Base-by-base conservation (phyloP, 1,284 basidiomycete genomes). In the Ustilago tritici region DNA sequence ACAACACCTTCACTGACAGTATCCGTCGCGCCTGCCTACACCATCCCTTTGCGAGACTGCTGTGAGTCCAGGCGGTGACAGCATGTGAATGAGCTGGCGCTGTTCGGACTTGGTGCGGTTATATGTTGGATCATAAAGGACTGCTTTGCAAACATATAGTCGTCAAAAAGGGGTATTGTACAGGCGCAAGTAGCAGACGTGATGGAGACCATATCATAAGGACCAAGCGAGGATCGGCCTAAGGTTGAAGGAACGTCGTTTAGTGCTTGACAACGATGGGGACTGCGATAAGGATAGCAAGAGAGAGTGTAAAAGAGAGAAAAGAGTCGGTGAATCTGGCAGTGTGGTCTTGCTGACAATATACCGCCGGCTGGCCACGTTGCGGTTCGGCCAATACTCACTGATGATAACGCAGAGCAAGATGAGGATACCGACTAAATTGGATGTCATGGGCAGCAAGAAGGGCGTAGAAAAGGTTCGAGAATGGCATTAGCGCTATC, bases 341-440 rank as follows among this genome's bases (percentile, higher is more conserved):
- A 3, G 41, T 23, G 43, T 34, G 28, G 23, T 28, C 23, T 28
- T 28, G 23, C 23, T 40, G 38, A 40, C 11, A 40, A 40, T 10
- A 40, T 28, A 28, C 23, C 38, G 38, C 38, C 10, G 38, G 38
- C 38, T 40, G 38, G n/a, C 38, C 10, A 14, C 31, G 19, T 40
- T 19, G 23, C 23, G 14, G 11, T 15, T 19, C 4, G 7, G n/a
- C 5, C 7, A 28, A 40, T 43, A 82, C 82, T 79, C 56, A 84
- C 81, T 82, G 76, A 86, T 83, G 71, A 86, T 86, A 52, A 86
- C 75, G 67, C 80, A 81, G 49, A 86, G 79, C 28, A 86, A 66
- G 61, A 83, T 82, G 65, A 86, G 65, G 68, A 86, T 85, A 49
- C 83, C 84, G 40, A 85, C 73, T 70, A 67, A 58, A 2, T 8